Percentiles rank a stretch among this genome's conserved stretches.
These are phyloP conservation scores for Ceratocystis cacaofunesta DNA, from an alignment of 2,329 filamentous ascomycete genomes.

Conservation along the genomic window DNA sequence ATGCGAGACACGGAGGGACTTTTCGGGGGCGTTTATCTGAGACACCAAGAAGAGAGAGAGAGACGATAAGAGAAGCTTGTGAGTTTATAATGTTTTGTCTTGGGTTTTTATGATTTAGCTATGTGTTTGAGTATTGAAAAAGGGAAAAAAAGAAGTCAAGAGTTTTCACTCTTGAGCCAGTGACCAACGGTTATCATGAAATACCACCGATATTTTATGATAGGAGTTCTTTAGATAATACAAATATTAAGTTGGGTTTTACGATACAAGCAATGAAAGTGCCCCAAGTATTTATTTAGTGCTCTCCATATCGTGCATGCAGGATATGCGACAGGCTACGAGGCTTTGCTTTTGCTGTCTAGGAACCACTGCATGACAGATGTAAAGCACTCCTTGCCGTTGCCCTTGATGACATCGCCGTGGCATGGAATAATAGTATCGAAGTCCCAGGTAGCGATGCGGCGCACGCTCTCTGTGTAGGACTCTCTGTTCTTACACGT, in stretches of 20 bases:
- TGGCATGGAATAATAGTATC: slow-evolving; percentile 79
- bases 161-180: neutral
- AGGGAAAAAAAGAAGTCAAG: no score
- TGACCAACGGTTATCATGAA: neutral
- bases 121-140: neutral
- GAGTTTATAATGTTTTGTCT: neutral
- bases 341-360: slow-evolving; percentile 19
- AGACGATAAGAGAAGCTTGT: neutral
- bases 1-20: neutral
- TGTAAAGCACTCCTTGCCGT: slow-evolving; percentile 59
- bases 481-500: slow-evolving; percentile 43
- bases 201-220: neutral
- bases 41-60: neutral
- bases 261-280: neutral
- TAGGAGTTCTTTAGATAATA: neutral
- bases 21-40: slow-evolving; percentile 16
- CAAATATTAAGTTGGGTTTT: neutral
- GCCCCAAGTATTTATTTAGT: no score
- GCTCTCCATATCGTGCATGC: neutral
- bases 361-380: slow-evolving; percentile 78
- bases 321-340: neutral
- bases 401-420: slow-evolving; percentile 67
- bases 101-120: neutral
- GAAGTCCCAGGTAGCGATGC: slow-evolving; percentile 72
- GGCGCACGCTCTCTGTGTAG: slow-evolving; percentile 53